Conservation (phyloP, 75 land plant genomes). For the Adiantum capillusveneris region DNA sequence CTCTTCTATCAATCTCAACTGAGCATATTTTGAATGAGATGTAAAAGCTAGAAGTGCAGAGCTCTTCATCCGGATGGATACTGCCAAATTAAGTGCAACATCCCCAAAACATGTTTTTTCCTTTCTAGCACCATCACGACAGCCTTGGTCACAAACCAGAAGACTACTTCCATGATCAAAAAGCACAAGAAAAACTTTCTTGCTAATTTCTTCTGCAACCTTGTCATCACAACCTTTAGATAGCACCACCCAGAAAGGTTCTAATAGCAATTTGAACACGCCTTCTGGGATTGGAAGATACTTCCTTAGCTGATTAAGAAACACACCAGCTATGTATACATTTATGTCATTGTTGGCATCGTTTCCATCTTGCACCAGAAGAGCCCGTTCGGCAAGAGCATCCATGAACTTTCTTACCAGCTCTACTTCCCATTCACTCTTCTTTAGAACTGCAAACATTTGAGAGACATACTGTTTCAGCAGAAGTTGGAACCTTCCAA, state of each 20-base stretch:
- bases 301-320: slow-evolving; percentile 14
- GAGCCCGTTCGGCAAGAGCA: slow-evolving; percentile 22
- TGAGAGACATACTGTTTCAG: slow-evolving; percentile 22
- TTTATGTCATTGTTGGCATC: slow-evolving; percentile 12
- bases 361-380: slow-evolving; percentile 19
- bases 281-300: slow-evolving; percentile 19
- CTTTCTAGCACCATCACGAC: not conserved
- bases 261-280: slow-evolving; percentile 19
- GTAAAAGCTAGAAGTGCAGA: slow-evolving; percentile 17
- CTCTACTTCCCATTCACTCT: slow-evolving; percentile 23
- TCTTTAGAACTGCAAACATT: slow-evolving; percentile 25
- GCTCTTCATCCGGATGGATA: slow-evolving; percentile 13
- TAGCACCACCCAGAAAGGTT: slow-evolving; percentile 32
- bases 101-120: slow-evolving; percentile 14
- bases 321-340: slow-evolving; percentile 27
- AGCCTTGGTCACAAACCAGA: slow-evolving; percentile 7
- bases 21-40: slow-evolving; percentile 17
- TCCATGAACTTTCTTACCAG: slow-evolving; percentile 27
- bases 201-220: slow-evolving; percentile 22
- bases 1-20: slow-evolving; percentile 15
- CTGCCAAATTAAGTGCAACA: not conserved
- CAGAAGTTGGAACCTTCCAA: slow-evolving; percentile 33
- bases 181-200: slow-evolving; percentile 20
- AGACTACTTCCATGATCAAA: slow-evolving; percentile 22
- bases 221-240: slow-evolving; percentile 14